A percentile compares a stretch with the other conserved stretches of the same genome.
phyloP scores from a whole-genome alignment of 2,329 filamentous ascomycete genomes.

The Knoxdaviesia proteae region DNA sequence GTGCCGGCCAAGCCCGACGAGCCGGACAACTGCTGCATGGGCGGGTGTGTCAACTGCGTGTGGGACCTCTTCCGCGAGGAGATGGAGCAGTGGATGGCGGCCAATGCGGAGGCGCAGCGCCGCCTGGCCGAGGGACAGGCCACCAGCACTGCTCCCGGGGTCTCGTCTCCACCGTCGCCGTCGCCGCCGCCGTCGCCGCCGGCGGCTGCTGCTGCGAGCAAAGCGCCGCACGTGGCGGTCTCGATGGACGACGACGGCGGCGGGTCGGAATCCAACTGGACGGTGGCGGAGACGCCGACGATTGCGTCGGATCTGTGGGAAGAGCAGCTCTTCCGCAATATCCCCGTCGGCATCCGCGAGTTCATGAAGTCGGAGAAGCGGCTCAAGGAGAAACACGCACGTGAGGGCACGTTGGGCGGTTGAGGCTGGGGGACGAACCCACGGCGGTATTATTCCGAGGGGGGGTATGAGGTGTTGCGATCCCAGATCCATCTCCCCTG shows the following conservation, averaged over 20 bases:
- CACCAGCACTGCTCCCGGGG: too few species aligned
- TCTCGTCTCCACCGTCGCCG: too few species aligned
- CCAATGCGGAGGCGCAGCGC: slow-evolving; percentile 29
- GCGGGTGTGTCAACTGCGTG: slow-evolving; percentile 91
- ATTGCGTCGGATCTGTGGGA: slow-evolving; percentile 33
- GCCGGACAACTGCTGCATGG: slow-evolving; percentile 98
- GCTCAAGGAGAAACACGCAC: slow-evolving; percentile 52
- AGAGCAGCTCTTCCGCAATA: slow-evolving; percentile 52
- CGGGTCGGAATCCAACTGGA: slow-evolving; percentile 51
- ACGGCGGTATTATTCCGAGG: too few species aligned
- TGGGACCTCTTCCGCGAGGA: slow-evolving; percentile 88
- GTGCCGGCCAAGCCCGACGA: slow-evolving; percentile 73
- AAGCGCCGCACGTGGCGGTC: slow-evolving; percentile 14
- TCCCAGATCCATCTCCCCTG: too few species aligned
- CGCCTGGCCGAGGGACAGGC: too few species aligned
- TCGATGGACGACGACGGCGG: slow-evolving; percentile 69
- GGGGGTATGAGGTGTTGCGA: too few species aligned
- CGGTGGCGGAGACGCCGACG: slow-evolving; percentile 15
- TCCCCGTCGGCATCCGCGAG: slow-evolving; percentile 83
- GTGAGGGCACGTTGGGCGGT: slow-evolving; percentile 4
- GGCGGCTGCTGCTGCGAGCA: slow-evolving; percentile 19
- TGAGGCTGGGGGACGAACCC: too few species aligned
- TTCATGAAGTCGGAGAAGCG: slow-evolving; percentile 97
- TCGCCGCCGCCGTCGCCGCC: slow-evolving; percentile 9
- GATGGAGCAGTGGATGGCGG: slow-evolving; percentile 66